Percentiles rank a stretch among this genome's conserved stretches.
Conservation (phyloP, 164 flowering plant species). For the Vitis amurensis region DNA sequence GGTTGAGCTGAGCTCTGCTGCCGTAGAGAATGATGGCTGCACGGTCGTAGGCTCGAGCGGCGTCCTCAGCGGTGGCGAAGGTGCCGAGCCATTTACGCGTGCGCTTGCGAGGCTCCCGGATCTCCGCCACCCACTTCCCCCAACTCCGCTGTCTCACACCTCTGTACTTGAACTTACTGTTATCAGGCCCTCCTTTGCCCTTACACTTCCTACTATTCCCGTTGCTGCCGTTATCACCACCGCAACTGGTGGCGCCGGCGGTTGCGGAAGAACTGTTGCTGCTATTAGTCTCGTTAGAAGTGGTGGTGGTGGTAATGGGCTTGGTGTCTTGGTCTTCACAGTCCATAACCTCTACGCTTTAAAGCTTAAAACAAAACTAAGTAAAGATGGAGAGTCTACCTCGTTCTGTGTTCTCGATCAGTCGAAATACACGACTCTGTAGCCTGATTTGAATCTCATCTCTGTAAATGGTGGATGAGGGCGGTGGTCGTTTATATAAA, state of each 20-base stretch:
- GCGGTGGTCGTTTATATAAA: slow-evolving; percentile 41
- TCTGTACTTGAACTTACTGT: slow-evolving; percentile 73
- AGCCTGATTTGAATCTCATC: slow-evolving; percentile 17
- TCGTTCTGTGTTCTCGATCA: slow-evolving; percentile 25
- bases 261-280: background rate
- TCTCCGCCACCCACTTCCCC: slow-evolving; percentile 99
- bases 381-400: slow-evolving; percentile 8
- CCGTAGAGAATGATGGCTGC: slow-evolving; percentile 87
- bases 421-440: slow-evolving; percentile 9
- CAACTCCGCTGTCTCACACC: slow-evolving; percentile 94
- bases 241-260: background rate
- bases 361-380: background rate
- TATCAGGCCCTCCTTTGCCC: slow-evolving; percentile 93
- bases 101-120: slow-evolving; percentile 83
- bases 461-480: slow-evolving; percentile 54
- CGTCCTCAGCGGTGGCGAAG: slow-evolving; percentile 91
- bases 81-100: slow-evolving; percentile 94
- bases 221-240: slow-evolving; percentile 5
- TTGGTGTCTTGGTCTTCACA: slow-evolving; percentile 9
- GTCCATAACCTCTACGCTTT: background rate
- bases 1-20: slow-evolving; percentile 84
- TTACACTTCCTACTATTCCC: slow-evolving; percentile 38
- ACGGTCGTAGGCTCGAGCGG: slow-evolving; percentile 93
- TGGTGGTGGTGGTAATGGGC: slow-evolving; percentile 9
- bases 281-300: slow-evolving; percentile 8